Percentiles rank a stretch among this genome's conserved stretches.
Conservation (phyloP, 192 early-diverging fungal species). For the Coemansia umbellata region DNA sequence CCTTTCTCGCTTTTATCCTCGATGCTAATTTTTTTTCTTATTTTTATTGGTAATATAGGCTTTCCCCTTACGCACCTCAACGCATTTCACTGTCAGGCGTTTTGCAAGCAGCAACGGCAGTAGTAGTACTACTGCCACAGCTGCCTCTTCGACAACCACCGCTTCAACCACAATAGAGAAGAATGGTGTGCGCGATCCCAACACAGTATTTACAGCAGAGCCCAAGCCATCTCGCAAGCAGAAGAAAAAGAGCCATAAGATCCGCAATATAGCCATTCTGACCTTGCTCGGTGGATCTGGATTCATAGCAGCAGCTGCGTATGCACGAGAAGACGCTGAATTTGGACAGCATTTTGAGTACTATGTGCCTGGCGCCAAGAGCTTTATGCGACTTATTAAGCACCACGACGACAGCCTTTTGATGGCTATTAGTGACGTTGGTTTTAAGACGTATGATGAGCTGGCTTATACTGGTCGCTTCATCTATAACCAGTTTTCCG, state of each 20-base stretch:
- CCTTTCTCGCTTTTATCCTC: no score
- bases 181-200: conserved; percentile 18
- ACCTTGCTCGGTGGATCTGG: conserved; percentile 26
- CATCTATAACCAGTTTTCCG: conserved; percentile 49
- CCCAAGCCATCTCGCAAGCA: conserved; percentile 33
- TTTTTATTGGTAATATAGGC: not conserved
- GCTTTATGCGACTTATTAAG: conserved; percentile 52
- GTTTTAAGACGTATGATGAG: conserved; percentile 57
- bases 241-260: conserved; percentile 42
- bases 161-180: conserved; percentile 4
- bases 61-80: no score
- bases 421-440: conserved; percentile 53
- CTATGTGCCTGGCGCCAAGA: conserved; percentile 56
- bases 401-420: conserved; percentile 49
- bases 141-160: not conserved
- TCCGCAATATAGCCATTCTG: conserved; percentile 33
- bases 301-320: conserved; percentile 42
- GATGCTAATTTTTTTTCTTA: not conserved
- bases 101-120: not conserved
- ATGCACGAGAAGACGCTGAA: conserved; percentile 39
- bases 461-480: conserved; percentile 38
- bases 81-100: not conserved
- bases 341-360: conserved; percentile 59
- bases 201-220: conserved; percentile 12
- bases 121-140: not conserved